Conservation (phyloP, 495 filamentous ascomycete genomes). For the Paragyromitra xinjiangensis region DNA sequence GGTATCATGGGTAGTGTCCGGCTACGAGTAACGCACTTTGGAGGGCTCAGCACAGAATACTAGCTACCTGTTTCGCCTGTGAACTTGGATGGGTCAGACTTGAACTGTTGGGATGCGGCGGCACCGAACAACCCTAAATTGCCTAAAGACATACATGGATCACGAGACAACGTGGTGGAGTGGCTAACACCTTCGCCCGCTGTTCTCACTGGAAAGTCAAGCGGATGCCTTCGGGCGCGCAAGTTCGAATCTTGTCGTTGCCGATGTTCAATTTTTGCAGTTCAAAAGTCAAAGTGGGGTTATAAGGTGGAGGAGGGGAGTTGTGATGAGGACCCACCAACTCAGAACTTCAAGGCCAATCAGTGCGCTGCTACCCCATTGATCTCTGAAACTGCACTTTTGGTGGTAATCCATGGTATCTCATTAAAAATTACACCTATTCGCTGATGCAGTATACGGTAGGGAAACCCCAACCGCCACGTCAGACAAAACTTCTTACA, state of each 20-base stretch:
- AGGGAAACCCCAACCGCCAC: neutral
- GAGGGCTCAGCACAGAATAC: too few species aligned
- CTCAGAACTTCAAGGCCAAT: neutral
- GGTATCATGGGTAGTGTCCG: too few species aligned
- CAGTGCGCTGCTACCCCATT: too few species aligned
- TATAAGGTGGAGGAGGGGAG: neutral
- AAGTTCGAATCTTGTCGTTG: constrained; percentile 27
- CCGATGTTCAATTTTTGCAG: neutral
- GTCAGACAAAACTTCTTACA: neutral
- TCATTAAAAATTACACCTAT: constrained; percentile 19
- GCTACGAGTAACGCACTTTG: too few species aligned
- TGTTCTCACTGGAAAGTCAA: constrained; percentile 7
- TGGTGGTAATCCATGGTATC: constrained; percentile 1
- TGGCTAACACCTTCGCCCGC: constrained; percentile 8
- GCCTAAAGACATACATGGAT: neutral
- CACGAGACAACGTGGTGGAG: constrained; percentile 8
- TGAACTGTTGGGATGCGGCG: too few species aligned
- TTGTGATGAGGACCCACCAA: neutral
- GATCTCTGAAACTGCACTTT: neutral
- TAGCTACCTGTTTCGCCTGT: too few species aligned
- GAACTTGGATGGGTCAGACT: neutral
- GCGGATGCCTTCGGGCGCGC: constrained; percentile 33
- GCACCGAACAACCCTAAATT: neutral
- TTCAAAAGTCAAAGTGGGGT: neutral
- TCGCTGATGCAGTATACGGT: constrained; percentile 9